Percentiles rank a stretch among this genome's conserved stretches.
These are phyloP conservation scores for Chrysochromulina tobinii DNA, from an alignment of 78 protist species.

Conservation along the genomic window DNA sequence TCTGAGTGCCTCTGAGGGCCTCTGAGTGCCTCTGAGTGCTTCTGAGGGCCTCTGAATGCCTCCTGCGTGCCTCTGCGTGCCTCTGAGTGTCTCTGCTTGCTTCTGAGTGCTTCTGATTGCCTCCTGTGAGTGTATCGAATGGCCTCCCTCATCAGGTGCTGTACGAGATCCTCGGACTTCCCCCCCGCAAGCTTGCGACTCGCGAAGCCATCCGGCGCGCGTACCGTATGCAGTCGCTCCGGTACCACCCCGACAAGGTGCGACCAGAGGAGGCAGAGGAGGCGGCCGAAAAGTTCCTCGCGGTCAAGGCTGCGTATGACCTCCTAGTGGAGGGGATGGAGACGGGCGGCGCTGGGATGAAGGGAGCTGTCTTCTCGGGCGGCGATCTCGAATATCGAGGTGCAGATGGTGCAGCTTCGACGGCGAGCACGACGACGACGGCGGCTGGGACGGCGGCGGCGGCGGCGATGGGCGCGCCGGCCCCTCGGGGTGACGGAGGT, in stretches of 20 bases:
- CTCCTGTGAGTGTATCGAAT: no score
- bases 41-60: no score
- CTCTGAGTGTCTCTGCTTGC: no score
- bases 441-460: no score
- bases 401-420: no score
- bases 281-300: slow-evolving; percentile 3
- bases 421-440: no score
- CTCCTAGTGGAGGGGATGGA: slow-evolving; percentile 11
- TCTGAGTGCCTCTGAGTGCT: no score
- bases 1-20: no score
- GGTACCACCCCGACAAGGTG: neutral
- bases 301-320: neutral
- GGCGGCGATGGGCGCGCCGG: no score
- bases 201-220: neutral
- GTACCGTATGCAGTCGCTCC: neutral
- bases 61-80: no score
- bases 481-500: no score
- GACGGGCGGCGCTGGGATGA: neutral
- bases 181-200: neutral
- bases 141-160: neutral
- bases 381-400: neutral
- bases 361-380: neutral
- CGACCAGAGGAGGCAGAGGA: neutral
- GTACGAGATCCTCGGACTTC: neutral
- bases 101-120: no score